Conservation (phyloP, 2,329 filamentous ascomycete species). For the Rutstroemia sp. region DNA sequence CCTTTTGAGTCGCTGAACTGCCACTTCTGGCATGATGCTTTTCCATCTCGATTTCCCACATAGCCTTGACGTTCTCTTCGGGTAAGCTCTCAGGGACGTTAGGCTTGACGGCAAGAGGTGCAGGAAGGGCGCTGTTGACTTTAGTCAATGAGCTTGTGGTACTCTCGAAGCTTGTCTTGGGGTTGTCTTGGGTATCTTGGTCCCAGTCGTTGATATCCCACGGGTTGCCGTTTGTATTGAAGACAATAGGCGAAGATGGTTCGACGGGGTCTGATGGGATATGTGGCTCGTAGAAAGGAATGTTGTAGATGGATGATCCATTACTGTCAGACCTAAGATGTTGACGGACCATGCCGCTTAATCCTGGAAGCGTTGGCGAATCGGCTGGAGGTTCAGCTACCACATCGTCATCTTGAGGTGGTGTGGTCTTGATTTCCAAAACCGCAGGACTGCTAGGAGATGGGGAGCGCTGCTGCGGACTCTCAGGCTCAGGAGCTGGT, state of each 20-base stretch:
- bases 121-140: constrained; percentile 11
- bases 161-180: constrained; percentile 13
- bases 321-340: constrained; percentile 79
- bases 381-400: constrained; percentile 36
- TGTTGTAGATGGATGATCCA: constrained; percentile 69
- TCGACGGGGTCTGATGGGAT: constrained; percentile 32
- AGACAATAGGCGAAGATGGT: constrained; percentile 23
- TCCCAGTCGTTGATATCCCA: constrained; percentile 36
- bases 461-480: constrained; percentile 1
- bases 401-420: background rate
- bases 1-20: constrained; percentile 44
- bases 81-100: constrained; percentile 10
- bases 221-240: constrained; percentile 35
- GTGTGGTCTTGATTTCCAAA: constrained; percentile 5
- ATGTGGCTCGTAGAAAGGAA: constrained; percentile 34
- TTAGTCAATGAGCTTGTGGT: constrained; percentile 4
- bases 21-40: constrained; percentile 37
- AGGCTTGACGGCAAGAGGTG: constrained; percentile 13
- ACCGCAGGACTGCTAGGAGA: background rate
- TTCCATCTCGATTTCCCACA: constrained; percentile 26
- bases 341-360: constrained; percentile 76
- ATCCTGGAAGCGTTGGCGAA: constrained; percentile 70
- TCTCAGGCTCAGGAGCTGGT: background rate
- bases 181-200: constrained; percentile 13
- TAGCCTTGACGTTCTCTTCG: constrained; percentile 12